Conservation (phyloP, 1,284 basidiomycete genomes). For the Heterobasidion parviporum region DNA sequence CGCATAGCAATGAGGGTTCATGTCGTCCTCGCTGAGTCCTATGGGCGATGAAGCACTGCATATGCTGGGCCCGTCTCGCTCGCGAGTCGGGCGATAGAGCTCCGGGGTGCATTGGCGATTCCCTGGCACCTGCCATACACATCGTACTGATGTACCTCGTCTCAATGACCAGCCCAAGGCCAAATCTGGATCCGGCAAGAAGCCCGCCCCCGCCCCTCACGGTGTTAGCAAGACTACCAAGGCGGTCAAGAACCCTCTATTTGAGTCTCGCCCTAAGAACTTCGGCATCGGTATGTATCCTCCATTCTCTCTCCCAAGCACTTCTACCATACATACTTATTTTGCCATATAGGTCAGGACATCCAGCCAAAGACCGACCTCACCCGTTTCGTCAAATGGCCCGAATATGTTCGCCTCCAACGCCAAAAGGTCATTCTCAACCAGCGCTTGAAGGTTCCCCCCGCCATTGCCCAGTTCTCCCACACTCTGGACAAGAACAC, state of each 20-base stretch:
- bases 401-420: constrained; percentile 97
- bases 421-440: constrained; percentile 98
- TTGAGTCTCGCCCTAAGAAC: constrained; percentile 86
- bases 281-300: constrained; percentile 84
- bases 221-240: constrained; percentile 71
- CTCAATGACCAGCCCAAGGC: constrained; percentile 84
- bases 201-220: constrained; percentile 71
- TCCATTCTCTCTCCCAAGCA: background rate
- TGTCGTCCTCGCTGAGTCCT: constrained; percentile 20
- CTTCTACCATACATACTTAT: background rate
- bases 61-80: constrained; percentile 36
- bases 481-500: constrained; percentile 99
- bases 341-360: constrained; percentile 69
- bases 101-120: constrained; percentile 45
- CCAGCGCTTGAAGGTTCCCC: constrained; percentile 98
- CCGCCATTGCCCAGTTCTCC: constrained; percentile 96
- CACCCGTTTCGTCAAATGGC: constrained; percentile 99
- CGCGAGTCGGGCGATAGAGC: constrained; percentile 49
- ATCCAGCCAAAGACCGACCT: constrained; percentile 88
- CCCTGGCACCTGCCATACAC: constrained; percentile 20
- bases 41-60: constrained; percentile 17
- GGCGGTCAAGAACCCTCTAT: constrained; percentile 90
- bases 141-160: constrained; percentile 33
- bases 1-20: constrained; percentile 18
- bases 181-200: constrained; percentile 66